A percentile compares a stretch with the other conserved stretches of the same genome.
Evolutionary conservation across 176 grass and related monocot species (phyloP).

Genomic region (Lolium rigidum): DNA sequence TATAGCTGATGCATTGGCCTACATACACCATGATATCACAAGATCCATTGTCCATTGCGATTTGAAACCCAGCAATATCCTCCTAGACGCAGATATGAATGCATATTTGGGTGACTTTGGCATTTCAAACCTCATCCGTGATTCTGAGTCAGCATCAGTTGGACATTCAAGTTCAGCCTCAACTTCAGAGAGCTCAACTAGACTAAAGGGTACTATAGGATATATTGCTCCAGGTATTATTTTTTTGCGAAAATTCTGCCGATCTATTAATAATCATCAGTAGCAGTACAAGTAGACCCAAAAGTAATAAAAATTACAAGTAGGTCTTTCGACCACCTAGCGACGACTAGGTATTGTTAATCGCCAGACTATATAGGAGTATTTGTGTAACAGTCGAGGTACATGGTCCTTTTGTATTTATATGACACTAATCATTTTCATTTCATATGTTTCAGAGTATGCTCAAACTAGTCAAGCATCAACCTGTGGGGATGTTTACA

Average conservation of each 20-base stretch:
- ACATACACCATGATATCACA: background rate
- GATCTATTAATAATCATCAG: too few species aligned
- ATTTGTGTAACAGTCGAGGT: background rate
- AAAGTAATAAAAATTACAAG: too few species aligned
- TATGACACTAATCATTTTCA: background rate
- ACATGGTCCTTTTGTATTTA: background rate
- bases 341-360: slow-evolving; percentile 57
- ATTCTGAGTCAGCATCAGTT: too few species aligned
- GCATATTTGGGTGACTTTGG: background rate
- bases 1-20: background rate
- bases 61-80: background rate
- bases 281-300: too few species aligned
- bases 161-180: background rate
- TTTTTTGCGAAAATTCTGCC: too few species aligned
- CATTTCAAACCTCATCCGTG: background rate
- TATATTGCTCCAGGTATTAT: too few species aligned
- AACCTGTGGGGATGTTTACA: background rate
- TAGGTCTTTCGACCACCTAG: too few species aligned
- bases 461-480: background rate
- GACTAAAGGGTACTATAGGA: too few species aligned
- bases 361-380: too few species aligned
- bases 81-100: background rate
- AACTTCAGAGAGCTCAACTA: too few species aligned
- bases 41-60: background rate
- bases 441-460: background rate